These are phyloP conservation scores for Phytophthora meadii DNA, from an alignment of 352 stramenopile genomes.

Conservation along the genomic window DNA sequence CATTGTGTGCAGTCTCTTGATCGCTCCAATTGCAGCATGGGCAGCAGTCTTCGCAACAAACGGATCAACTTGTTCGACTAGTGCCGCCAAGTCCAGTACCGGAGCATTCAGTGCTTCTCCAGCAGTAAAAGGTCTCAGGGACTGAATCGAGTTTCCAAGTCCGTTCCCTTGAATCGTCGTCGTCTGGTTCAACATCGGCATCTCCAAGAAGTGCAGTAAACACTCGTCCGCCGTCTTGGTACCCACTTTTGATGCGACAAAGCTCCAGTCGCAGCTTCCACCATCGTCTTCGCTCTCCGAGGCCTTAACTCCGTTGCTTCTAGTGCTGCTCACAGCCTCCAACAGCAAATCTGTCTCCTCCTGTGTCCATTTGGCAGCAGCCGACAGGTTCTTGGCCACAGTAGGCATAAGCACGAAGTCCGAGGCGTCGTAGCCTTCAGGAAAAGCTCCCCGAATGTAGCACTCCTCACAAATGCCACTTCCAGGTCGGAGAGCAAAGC, in stretches of 20 bases:
- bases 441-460: conserved; percentile 68
- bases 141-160: conserved; percentile 16
- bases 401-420: conserved; percentile 65
- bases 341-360: conserved; percentile 57
- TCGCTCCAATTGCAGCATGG: conserved; percentile 62
- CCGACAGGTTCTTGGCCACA: conserved; percentile 7
- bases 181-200: conserved; percentile 60
- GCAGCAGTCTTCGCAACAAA: conserved; percentile 76
- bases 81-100: conserved; percentile 57
- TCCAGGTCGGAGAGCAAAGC: conserved; percentile 57
- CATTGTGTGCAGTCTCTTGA: conserved; percentile 73
- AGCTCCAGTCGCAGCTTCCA: conserved; percentile 78
- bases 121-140: conserved; percentile 50
- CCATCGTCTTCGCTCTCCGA: conserved; percentile 27
- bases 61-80: conserved; percentile 71
- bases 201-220: conserved; percentile 79
- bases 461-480: conserved; percentile 76
- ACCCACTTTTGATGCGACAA: conserved; percentile 68
- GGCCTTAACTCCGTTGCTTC: conserved; percentile 18
- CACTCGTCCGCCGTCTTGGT: conserved; percentile 81
- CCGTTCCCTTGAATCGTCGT: not conserved
- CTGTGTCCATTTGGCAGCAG: conserved; percentile 46
- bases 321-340: conserved; percentile 55
- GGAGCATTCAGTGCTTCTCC: conserved; percentile 58
- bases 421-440: conserved; percentile 59